A percentile compares a stretch with the other conserved stretches of the same genome.
These are phyloP conservation scores for Penicillium turbatum DNA, from an alignment of 495 filamentous ascomycete species.

Conservation along the genomic window DNA sequence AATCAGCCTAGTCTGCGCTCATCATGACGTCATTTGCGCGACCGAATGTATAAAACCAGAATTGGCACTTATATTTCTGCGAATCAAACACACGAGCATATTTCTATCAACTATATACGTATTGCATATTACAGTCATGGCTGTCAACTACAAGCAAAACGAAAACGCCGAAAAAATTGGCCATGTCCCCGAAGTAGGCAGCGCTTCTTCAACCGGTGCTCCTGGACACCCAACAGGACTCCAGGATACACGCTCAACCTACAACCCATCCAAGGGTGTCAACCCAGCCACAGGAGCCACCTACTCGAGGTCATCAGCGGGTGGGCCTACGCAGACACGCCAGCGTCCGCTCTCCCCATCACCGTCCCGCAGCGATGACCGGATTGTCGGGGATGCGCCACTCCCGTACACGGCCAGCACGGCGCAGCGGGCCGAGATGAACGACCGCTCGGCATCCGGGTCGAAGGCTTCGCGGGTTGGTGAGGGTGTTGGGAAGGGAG, in stretches of 20 bases:
- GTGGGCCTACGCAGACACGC: slow-evolving; percentile 4
- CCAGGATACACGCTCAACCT: slow-evolving; percentile 17
- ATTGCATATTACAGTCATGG: not conserved
- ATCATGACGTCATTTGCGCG: slow-evolving; percentile 19
- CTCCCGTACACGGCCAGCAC: slow-evolving; percentile 17
- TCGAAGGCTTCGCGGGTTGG: not conserved
- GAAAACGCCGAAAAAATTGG: not conserved
- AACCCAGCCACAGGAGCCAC: slow-evolving; percentile 30
- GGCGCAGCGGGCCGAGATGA: slow-evolving; percentile 11
- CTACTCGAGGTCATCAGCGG: slow-evolving; percentile 14
- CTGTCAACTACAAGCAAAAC: not conserved
- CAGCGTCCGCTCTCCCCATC: slow-evolving; percentile 6
- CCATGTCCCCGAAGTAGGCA: slow-evolving; percentile 3
- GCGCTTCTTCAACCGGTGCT: slow-evolving; percentile 32
- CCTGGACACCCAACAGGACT: slow-evolving; percentile 20
- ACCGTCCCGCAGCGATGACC: slow-evolving; percentile 11
- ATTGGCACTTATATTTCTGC: not conserved
- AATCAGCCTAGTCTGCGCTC: slow-evolving; percentile 6
- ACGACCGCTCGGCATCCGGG: slow-evolving; percentile 4
- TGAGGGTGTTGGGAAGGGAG: slow-evolving; percentile 12
- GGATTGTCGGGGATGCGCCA: slow-evolving; percentile 7
- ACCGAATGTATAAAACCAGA: not conserved
- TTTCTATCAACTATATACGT: not conserved
- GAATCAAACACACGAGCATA: not conserved
- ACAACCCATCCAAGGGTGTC: slow-evolving; percentile 19